Conservation (phyloP, 2,329 filamentous ascomycete species). For the Emydomyces testavorans region DNA sequence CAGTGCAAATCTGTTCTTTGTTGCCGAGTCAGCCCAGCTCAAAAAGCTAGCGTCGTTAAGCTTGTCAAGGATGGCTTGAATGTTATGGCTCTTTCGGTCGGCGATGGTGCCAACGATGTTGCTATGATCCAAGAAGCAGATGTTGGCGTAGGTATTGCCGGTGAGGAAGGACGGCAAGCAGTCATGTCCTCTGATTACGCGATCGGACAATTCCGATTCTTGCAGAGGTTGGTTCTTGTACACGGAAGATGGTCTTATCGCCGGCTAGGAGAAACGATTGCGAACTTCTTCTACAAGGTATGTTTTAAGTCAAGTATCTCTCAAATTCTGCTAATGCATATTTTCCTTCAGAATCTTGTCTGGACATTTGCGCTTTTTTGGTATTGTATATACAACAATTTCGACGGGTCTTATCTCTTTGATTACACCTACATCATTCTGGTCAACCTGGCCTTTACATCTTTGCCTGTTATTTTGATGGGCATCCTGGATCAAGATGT, state of each 20-base stretch:
- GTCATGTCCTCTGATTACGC: conserved; percentile 96
- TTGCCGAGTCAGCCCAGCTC: conserved; percentile 90
- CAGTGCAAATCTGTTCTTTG: conserved; percentile 94
- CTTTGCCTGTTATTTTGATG: conserved; percentile 86
- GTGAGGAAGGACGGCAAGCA: conserved; percentile 81
- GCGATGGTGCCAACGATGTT: conserved; percentile 90
- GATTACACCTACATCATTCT: conserved; percentile 96
- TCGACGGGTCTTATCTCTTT: conserved; percentile 92
- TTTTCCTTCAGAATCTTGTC: conserved; percentile 61
- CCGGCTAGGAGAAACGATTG: conserved; percentile 79
- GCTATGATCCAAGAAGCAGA: conserved; percentile 97
- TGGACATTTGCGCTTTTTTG: conserved; percentile 97
- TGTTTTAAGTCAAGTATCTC: conserved; percentile 15
- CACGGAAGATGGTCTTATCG: conserved; percentile 96
- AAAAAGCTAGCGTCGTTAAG: conserved; percentile 91
- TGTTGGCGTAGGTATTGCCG: conserved; percentile 90
- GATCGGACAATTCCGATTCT: conserved; percentile 84
- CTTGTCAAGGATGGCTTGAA: conserved; percentile 93
- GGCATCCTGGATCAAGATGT: conserved; percentile 96
- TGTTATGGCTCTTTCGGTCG: conserved; percentile 89
- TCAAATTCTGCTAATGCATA: conserved; percentile 20
- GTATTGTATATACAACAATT: conserved; percentile 92
- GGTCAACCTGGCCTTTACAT: conserved; percentile 95
- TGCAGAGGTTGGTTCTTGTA: conserved; percentile 73
- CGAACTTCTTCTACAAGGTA: conserved; percentile 98